Conservation (phyloP, 768 basidiomycete genomes). For the Dictyophora rubrovolvata region DNA sequence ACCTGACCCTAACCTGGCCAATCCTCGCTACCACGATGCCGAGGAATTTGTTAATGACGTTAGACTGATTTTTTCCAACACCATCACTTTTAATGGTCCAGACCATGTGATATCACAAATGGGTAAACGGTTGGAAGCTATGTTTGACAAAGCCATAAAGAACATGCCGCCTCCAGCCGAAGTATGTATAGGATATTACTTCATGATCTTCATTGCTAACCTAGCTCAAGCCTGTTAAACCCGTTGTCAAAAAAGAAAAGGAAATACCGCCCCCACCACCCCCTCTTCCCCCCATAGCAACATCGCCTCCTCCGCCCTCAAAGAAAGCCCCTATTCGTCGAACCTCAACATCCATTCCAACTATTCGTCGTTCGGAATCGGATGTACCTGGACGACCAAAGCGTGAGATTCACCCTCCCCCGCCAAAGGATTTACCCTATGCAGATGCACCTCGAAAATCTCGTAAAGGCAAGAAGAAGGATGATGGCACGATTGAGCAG, state of each 20-base stretch:
- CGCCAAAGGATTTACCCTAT: conserved; percentile 83
- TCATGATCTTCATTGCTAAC: conserved; percentile 13
- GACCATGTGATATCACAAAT: conserved; percentile 72
- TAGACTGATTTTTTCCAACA: conserved; percentile 81
- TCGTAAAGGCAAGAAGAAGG: conserved; percentile 43
- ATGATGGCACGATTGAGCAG: conserved; percentile 70
- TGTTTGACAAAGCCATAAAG: conserved; percentile 83
- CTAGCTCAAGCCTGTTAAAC: conserved; percentile 32
- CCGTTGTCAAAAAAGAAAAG: conserved; percentile 36
- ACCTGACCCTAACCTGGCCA: conserved; percentile 55
- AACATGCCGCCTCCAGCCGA: conserved; percentile 70
- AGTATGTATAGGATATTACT: conserved; percentile 35
- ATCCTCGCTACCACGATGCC: conserved; percentile 66
- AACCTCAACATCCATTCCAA: conserved; percentile 71
- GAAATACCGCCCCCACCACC: conserved; percentile 26
- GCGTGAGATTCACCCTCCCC: conserved; percentile 94
- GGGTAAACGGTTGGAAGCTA: conserved; percentile 72
- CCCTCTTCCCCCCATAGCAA: conserved; percentile 27
- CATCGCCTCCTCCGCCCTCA: conserved; percentile 35
- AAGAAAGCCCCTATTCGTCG: conserved; percentile 42
- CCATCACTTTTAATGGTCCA: conserved; percentile 84
- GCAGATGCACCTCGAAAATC: conserved; percentile 68
- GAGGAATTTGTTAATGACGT: conserved; percentile 83
- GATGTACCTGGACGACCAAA: conserved; percentile 70
- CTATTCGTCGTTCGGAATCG: conserved; percentile 68